phyloP scores from a whole-genome alignment of 768 basidiomycete genomes.

The Antrodiella citrinella region DNA sequence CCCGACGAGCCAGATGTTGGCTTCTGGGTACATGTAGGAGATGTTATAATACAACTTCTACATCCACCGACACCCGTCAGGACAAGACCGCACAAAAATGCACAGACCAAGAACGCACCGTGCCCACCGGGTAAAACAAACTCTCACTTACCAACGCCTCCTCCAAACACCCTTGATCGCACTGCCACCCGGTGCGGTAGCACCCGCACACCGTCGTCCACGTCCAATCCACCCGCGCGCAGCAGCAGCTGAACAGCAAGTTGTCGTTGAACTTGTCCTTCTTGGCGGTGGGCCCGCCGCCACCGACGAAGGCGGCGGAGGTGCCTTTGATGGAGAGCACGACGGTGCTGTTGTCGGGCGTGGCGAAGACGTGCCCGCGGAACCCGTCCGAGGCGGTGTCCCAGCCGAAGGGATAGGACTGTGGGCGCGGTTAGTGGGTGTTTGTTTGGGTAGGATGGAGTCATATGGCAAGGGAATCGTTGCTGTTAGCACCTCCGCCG shows the following conservation, averaged over 20 bases:
- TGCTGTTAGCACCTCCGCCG: too few relatives aligned
- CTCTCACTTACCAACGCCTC: conserved; percentile 66
- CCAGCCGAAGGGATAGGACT: conserved; percentile 89
- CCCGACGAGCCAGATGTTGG: conserved; percentile 83
- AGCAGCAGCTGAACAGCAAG: conserved; percentile 89
- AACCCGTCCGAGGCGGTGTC: conserved; percentile 82
- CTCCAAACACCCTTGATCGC: conserved; percentile 74
- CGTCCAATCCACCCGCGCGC: conserved; percentile 84
- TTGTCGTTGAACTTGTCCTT: conserved; percentile 96
- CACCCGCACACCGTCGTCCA: conserved; percentile 95
- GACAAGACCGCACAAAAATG: not conserved
- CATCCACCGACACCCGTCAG: not conserved
- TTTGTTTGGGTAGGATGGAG: not conserved
- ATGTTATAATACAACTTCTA: conserved; percentile 94
- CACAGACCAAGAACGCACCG: conserved; percentile 39
- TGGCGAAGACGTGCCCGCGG: conserved; percentile 87
- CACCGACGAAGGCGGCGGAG: conserved; percentile 64
- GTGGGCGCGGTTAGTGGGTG: not conserved
- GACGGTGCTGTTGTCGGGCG: conserved; percentile 73
- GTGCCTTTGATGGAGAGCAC: conserved; percentile 93
- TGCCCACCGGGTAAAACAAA: conserved; percentile 86
- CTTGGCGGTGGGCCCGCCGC: conserved; percentile 75
- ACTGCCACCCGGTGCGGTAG: conserved; percentile 71
- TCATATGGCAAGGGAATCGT: too few relatives aligned
- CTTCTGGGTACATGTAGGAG: conserved; percentile 83